Percentiles rank a stretch among this genome's conserved stretches.
phyloP scores from a whole-genome alignment of 2,329 filamentous ascomycete species.

The Aspergillus proliferans region DNA sequence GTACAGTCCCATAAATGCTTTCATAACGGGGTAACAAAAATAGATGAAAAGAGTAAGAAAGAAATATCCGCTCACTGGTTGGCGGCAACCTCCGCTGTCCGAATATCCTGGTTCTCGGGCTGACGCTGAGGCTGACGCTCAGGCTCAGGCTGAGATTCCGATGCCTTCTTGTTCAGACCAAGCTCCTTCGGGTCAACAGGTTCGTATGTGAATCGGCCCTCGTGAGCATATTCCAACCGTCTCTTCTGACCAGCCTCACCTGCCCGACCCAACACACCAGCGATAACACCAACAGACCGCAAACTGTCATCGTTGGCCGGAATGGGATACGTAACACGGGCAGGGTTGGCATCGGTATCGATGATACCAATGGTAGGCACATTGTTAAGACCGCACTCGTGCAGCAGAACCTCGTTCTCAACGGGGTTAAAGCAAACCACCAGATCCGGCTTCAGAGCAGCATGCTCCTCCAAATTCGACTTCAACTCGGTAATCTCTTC shows the following conservation, averaged over 20 bases:
- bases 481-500: constrained; percentile 58
- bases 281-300: constrained; percentile 73
- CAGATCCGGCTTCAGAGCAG: constrained; percentile 74
- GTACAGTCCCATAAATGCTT: constrained; percentile 19
- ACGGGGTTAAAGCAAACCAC: constrained; percentile 88
- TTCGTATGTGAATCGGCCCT: constrained; percentile 57
- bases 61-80: background rate
- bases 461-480: constrained; percentile 55
- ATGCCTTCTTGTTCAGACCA: background rate
- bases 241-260: constrained; percentile 68
- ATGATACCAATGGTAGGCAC: constrained; percentile 93
- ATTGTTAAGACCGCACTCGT: constrained; percentile 81
- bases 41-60: constrained; percentile 4
- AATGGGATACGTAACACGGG: constrained; percentile 93
- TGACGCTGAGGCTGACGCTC: background rate
- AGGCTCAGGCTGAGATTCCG: background rate
- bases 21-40: constrained; percentile 7
- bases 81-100: background rate
- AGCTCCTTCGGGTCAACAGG: constrained; percentile 18
- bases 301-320: constrained; percentile 96
- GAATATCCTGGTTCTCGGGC: no score
- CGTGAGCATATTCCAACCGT: constrained; percentile 56
- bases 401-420: constrained; percentile 84
- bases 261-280: constrained; percentile 76
- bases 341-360: constrained; percentile 87